A percentile compares a stretch with the other conserved stretches of the same genome.
These are phyloP conservation scores for Asterochloris erici DNA, from an alignment of 139 green algal species.

Conservation along the genomic window DNA sequence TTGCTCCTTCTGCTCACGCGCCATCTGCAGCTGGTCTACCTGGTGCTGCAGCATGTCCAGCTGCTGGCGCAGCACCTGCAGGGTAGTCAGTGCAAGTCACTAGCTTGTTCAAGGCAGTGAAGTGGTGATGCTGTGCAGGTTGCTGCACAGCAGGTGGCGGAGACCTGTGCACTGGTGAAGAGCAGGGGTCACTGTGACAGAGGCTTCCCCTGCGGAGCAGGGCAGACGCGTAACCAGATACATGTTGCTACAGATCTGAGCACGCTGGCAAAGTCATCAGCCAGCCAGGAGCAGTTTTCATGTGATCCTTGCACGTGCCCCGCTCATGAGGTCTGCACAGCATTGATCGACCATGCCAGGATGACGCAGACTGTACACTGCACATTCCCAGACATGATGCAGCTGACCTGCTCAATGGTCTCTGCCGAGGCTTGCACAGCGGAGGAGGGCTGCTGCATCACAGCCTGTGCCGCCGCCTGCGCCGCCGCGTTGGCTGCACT, in stretches of 20 bases:
- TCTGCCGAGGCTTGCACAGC: constrained; percentile 32
- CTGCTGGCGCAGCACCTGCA: constrained; percentile 44
- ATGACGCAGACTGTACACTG: not conserved
- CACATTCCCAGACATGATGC: not conserved
- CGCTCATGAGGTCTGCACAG: not conserved
- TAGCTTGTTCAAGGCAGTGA: not conserved
- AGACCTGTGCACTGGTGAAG: not conserved
- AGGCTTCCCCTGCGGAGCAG: not conserved
- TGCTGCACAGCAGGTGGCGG: no score
- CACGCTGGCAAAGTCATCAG: not conserved
- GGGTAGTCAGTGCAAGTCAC: not conserved
- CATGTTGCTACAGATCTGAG: no score
- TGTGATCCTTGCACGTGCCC: not conserved
- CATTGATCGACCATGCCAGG: not conserved
- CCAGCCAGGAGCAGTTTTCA: not conserved
- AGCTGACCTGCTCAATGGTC: constrained; percentile 36
- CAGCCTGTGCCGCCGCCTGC: constrained; percentile 29
- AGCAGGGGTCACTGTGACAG: not conserved
- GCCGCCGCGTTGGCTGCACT: constrained; percentile 26
- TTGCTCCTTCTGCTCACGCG: constrained; percentile 15
- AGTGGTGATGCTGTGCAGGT: not conserved
- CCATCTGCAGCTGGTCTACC: constrained; percentile 17
- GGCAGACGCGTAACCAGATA: not conserved
- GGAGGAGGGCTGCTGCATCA: constrained; percentile 18
- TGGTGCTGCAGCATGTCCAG: constrained; percentile 46